phyloP scores from a whole-genome alignment of 305 asterid species.

The Galium porrigens region DNA sequence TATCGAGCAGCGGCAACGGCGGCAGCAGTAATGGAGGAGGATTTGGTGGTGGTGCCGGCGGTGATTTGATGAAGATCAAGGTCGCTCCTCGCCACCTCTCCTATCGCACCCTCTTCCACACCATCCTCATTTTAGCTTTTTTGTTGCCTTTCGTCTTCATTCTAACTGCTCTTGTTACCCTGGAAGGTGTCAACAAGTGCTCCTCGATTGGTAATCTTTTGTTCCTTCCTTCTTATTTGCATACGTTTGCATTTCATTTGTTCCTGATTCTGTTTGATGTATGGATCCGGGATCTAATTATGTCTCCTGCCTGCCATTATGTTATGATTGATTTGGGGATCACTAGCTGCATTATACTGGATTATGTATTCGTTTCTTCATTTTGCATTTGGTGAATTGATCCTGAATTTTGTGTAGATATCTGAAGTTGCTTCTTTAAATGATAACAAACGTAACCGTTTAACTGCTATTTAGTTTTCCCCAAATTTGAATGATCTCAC shows the following conservation, averaged over 20 bases:
- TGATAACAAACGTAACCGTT: not conserved
- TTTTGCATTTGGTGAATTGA: not conserved
- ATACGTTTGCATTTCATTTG: not conserved
- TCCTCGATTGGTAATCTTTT: conserved; percentile 61
- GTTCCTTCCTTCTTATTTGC: conserved; percentile 8
- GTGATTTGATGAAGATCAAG: conserved; percentile 94
- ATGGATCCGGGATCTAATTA: conserved; percentile 9
- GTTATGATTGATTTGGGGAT: conserved; percentile 1
- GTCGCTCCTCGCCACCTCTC: conserved; percentile 82
- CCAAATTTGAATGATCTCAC: not conserved
- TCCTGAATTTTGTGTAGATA: not conserved
- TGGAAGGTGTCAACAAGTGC: conserved; percentile 98
- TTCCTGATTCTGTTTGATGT: not conserved
- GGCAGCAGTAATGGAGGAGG: conserved; percentile 22
- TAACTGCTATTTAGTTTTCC: not conserved
- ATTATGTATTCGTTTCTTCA: not conserved
- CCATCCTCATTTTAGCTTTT: conserved; percentile 68
- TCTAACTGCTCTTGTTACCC: conserved; percentile 85
- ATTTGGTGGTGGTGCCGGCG: conserved; percentile 35
- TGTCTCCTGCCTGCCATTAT: not conserved
- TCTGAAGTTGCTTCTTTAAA: not conserved
- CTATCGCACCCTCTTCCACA: conserved; percentile 78
- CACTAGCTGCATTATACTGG: not conserved
- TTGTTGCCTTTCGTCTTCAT: conserved; percentile 92
- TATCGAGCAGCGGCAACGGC: conserved; percentile 44